phyloP scores from a whole-genome alignment of 805 yeast genomes.

The Clavispora santaluciae region DNA sequence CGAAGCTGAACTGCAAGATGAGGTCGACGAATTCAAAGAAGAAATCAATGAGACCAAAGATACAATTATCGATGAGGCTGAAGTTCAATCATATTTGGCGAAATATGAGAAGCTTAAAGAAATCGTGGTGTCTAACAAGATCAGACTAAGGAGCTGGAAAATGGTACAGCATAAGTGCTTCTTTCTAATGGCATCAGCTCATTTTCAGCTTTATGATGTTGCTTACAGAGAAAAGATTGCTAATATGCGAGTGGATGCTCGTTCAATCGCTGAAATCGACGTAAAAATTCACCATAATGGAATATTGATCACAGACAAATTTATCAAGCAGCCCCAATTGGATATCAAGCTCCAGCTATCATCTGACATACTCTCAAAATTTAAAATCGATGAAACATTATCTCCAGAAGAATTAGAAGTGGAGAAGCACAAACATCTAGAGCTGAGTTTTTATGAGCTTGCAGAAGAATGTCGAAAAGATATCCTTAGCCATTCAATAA shows the following conservation, averaged over 20 bases:
- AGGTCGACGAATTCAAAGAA: background rate
- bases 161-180: constrained; percentile 70
- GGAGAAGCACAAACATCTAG: constrained; percentile 38
- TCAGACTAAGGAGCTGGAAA: constrained; percentile 44
- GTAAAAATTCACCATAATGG: background rate
- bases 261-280: background rate
- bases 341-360: constrained; percentile 2
- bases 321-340: background rate
- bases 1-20: constrained; percentile 4
- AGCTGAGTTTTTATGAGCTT: constrained; percentile 47
- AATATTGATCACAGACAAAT: background rate
- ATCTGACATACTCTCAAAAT: constrained; percentile 4
- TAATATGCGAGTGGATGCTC: constrained; percentile 8
- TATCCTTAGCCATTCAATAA: constrained; percentile 41
- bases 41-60: background rate
- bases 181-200: constrained; percentile 72
- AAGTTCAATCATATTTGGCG: constrained; percentile 3
- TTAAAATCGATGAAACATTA: background rate
- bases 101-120: constrained; percentile 18
- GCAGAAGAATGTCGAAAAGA: constrained; percentile 61
- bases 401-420: constrained; percentile 10
- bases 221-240: constrained; percentile 26
- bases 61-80: background rate
- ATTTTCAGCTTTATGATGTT: constrained; percentile 49
- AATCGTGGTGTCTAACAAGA: constrained; percentile 16